These are phyloP conservation scores for Geotrichum restrictum DNA, from an alignment of 1,139 yeast genomes.

Conservation along the genomic window DNA sequence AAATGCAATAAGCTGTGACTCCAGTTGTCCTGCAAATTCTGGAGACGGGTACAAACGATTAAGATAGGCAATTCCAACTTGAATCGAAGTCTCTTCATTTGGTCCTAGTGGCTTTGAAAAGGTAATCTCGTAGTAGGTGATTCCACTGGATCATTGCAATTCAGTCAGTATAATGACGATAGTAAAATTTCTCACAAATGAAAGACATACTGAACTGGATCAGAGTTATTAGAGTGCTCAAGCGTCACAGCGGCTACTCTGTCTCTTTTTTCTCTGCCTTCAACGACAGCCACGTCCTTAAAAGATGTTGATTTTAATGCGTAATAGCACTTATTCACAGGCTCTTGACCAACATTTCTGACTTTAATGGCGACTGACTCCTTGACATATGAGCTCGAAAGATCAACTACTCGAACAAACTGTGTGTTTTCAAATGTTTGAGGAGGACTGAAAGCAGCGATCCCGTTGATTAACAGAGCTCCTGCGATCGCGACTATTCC, in stretches of 20 bases:
- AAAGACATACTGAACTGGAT: constrained; percentile 23
- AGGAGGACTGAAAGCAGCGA: constrained; percentile 18
- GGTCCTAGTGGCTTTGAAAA: constrained; percentile 69
- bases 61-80: constrained; percentile 52
- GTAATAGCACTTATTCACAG: constrained; percentile 55
- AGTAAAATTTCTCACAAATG: neutral
- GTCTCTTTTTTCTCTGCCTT: constrained; percentile 32
- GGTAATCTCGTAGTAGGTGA: constrained; percentile 45
- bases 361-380: constrained; percentile 58
- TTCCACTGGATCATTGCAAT: constrained; percentile 8
- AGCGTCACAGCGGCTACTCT: constrained; percentile 21
- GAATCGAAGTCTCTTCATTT: constrained; percentile 48
- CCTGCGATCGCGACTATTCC: neutral
- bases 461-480: neutral
- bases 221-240: constrained; percentile 22
- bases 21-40: constrained; percentile 54
- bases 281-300: constrained; percentile 47
- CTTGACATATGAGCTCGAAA: constrained; percentile 61
- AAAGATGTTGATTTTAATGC: constrained; percentile 47
- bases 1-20: constrained; percentile 57
- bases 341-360: constrained; percentile 54
- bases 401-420: constrained; percentile 48
- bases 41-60: constrained; percentile 60
- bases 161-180: constrained; percentile 16
- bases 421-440: constrained; percentile 33